Evolutionary conservation across 495 filamentous ascomycete genomes (phyloP).

Genomic region (Neurospora sp.): DNA sequence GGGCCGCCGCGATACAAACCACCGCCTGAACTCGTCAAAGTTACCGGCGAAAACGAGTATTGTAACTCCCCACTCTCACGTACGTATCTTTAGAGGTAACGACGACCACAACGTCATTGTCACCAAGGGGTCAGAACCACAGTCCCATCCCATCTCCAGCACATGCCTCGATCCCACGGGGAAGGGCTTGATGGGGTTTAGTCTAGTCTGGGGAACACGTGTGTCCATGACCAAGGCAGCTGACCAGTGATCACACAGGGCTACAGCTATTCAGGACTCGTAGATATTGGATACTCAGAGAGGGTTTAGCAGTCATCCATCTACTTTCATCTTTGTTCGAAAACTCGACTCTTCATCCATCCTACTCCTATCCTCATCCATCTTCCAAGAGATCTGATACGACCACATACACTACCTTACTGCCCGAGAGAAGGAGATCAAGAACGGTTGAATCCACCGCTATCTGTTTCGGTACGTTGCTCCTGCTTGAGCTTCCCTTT

Average conservation of each 20-base stretch:
- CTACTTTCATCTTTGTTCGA: background rate
- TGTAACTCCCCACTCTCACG: background rate
- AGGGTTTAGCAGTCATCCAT: background rate
- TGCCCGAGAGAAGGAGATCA: background rate
- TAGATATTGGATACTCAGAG: background rate
- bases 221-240: background rate
- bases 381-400: background rate
- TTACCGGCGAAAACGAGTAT: background rate
- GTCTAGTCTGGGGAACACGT: background rate
- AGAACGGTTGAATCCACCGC: background rate
- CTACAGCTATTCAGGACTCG: background rate
- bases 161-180: background rate
- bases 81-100: too few relatives aligned
- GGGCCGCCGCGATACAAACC: background rate
- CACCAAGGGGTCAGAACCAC: background rate
- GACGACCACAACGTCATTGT: background rate
- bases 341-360: background rate
- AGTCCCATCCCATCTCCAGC: background rate
- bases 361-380: background rate
- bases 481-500: background rate
- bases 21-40: background rate
- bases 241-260: background rate
- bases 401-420: background rate
- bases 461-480: background rate
- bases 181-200: background rate